Base-by-base conservation (phyloP, 352 stramenopile genomes). In the Phytopythium aichiense region DNA sequence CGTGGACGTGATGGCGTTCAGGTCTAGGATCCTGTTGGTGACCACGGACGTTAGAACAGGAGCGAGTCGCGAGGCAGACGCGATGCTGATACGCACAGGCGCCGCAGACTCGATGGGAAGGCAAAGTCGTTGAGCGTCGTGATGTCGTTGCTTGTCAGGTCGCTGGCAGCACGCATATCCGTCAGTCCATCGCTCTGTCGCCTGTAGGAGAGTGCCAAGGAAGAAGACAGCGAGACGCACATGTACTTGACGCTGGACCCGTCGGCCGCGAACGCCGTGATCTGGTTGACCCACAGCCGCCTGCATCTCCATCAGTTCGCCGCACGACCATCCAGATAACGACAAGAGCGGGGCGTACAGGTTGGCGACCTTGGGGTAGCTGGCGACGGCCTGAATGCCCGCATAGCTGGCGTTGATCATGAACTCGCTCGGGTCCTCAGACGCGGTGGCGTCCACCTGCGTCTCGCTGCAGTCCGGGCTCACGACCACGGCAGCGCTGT, bases 281-380 rank as follows among this genome's bases (percentile, higher is more conserved):
- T 79, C 48, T 68, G 60, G 63, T 85, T 85, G 58, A 81, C 71
- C 71, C 71, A 79, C 13, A 76, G 66, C 54, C 67, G 71, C 13
- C 67, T 75, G 38, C 43, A 23, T 30, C 28, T 57, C 20, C 18
- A 9, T 23, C 25, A n/a, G 9, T 8, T 7, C 1, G 2, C 45
- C 30, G 8, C 22, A 7, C 25, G 18, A 15, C 7, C n/a, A 31
- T 31, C 28, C 7, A 7, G 28, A 31, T 31, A 46, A 33, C 31
- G 25, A 11, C 4, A 58, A 30, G 11, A 45, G 33, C 18, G 35
- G 35, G 35, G 18, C 52, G 40, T 38, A 71, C 64, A 71, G 49
- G 5, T 33, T 60, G 37, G 58, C 18, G 18, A 71, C 64, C 23
- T 50, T 42, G 35, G 64, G 64, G 40, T 64, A 58, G 49, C 64